Base-by-base conservation (phyloP, 2,329 filamentous ascomycete genomes). In the Emmonsia crescens region DNA sequence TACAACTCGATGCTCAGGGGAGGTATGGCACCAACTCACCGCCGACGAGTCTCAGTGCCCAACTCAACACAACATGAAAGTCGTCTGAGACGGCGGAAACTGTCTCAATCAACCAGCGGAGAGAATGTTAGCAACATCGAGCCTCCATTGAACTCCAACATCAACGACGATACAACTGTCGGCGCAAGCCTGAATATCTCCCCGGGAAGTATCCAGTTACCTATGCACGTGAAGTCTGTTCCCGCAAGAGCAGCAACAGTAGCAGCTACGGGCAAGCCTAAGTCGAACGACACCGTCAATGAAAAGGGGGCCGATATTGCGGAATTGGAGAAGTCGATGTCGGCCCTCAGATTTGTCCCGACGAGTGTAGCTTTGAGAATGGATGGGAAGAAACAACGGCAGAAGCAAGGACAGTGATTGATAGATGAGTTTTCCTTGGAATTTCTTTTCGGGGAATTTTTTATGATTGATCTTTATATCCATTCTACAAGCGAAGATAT, bases 1-100 rank as follows among this genome's bases (percentile, higher is more conserved):
- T 84, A 89, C 59, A 85, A 81, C 51, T 96, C 91, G 21, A 85
- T 99, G 75, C 79, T 97, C 14, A 79, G 84, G 57, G 82, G 86
- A n/a, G 62, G 62, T 40, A 12, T 57, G 6, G 48, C 54, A 21
- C 67, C 69, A 10, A 64, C 70, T 55, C 69, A 72, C 46, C 65
- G 68, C 40, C 71, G 74, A 31, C 72, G 75, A 54, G 67, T 76
- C 29, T 77, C 75, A 54, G 65, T 77, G 29, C 76, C 75, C 10
- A 68, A 69, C 3, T 64, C 67, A 9, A 68, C 70, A 57, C 62
- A 72, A 33, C 69, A 72, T 44, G 73, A 74, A 65, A 70, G 70
- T 46, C 69, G 73, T 58, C 63, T 75, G 61, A 66, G 71, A 44
- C 65, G 72, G 55, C 66, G 73, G 55, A 68, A 70, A 56, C 69